Base-by-base conservation (phyloP, 768 basidiomycete genomes). In the Leucocoprinus birnbaumii region DNA sequence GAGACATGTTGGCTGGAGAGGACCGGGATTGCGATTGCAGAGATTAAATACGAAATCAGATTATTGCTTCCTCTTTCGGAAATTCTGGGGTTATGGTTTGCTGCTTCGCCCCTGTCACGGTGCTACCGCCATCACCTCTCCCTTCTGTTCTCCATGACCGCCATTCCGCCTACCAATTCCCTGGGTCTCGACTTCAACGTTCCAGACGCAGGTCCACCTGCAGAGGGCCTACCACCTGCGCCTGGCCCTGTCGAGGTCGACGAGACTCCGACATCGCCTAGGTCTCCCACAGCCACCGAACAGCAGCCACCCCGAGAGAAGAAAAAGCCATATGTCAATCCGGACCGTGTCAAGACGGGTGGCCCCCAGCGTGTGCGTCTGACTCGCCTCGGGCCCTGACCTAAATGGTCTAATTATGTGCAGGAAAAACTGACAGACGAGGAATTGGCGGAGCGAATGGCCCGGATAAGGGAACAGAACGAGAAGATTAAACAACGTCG, bases 301-400 rank as follows among this genome's bases (percentile, higher is more conserved):
- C n/a, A n/a, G 49, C 59, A 59, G 11, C 38, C 41, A 2, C 56
- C 62, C 55, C 72, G 69, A 64, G 77, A 83, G 63, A 84, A 84
- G 72, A 85, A 82, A 70, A 83, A 79, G 59, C 87, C 87, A 2
- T 93, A 93, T 74, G 76, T 89, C 44, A 91, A 92, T 68, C 84
- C 79, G 7, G 89, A 91, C 63, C 87, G 90, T 68, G 86, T 92
- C 73, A 90, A 82, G 72, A 92, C 91, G 8, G 89, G 90, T 13
- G 91, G 89, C 14, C 62, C 77, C 22, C 86, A 87, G 60, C 80
- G 87, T 65, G 91, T 91, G 67, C 55, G 75, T 68, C 50, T 55
- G 24, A 24, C 26, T 48, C 24, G 31, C 31, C 45, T 22, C 49
- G 13, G n/a, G 25, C 11, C 5, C 16, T 26, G 44, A 27, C 16